Percentiles rank a stretch among this genome's conserved stretches.
Conservation (phyloP, 345 rosid genomes). For the Corchorus capsularis region DNA sequence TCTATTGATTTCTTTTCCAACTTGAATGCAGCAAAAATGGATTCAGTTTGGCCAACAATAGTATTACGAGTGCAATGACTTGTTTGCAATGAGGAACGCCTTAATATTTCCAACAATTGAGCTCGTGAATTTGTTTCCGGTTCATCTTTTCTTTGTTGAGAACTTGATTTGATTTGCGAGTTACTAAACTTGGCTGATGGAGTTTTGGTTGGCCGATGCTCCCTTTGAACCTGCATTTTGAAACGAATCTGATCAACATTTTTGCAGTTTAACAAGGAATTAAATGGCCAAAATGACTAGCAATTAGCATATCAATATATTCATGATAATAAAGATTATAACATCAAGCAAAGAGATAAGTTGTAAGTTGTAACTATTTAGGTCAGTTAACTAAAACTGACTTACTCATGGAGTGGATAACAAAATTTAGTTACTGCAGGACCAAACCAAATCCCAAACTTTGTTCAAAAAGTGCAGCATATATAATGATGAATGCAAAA, state of each 20-base stretch:
- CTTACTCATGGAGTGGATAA: background rate
- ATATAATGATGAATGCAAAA: background rate
- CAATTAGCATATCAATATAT: background rate
- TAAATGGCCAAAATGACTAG: background rate
- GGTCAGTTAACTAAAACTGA: background rate
- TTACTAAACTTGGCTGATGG: constrained; percentile 56
- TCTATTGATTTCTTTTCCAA: constrained; percentile 51
- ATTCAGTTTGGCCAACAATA: constrained; percentile 51
- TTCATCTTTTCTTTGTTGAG: constrained; percentile 35
- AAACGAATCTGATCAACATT: background rate
- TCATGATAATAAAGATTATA: background rate
- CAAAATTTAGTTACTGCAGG: background rate
- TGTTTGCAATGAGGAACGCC: constrained; percentile 54
- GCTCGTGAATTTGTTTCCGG: constrained; percentile 44
- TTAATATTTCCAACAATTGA: constrained; percentile 65
- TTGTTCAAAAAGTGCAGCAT: background rate
- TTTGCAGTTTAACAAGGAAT: background rate
- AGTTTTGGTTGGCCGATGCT: constrained; percentile 46
- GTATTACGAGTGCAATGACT: constrained; percentile 33
- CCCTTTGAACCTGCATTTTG: constrained; percentile 51
- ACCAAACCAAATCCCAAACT: background rate
- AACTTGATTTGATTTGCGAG: constrained; percentile 51
- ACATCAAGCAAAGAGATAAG: background rate
- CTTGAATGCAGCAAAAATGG: constrained; percentile 80
- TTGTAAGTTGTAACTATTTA: background rate